These are phyloP conservation scores for Clavariopsis aquatica DNA, from an alignment of 495 filamentous ascomycete species.

Conservation along the genomic window DNA sequence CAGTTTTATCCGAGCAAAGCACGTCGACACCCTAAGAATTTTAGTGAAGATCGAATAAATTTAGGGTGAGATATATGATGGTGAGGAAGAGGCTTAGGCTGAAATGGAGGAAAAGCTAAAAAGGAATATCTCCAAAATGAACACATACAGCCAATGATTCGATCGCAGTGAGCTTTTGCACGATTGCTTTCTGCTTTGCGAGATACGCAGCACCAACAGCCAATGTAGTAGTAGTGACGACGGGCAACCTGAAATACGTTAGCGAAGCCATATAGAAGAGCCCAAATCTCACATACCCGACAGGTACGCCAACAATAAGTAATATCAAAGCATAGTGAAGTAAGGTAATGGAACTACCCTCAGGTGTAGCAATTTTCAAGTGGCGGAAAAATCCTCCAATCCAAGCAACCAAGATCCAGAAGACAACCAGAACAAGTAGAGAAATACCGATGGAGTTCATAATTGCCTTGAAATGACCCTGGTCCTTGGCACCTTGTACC, in stretches of 20 bases:
- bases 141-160: conserved; percentile 60
- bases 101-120: no score
- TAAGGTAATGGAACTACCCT: conserved; percentile 56
- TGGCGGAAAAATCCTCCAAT: conserved; percentile 77
- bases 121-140: no score
- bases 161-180: conserved; percentile 75
- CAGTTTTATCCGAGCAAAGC: conserved; percentile 74
- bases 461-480: conserved; percentile 78
- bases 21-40: conserved; percentile 62
- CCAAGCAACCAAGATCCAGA: conserved; percentile 71
- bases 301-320: conserved; percentile 72
- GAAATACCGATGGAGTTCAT: conserved; percentile 75
- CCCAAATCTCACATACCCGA: conserved; percentile 47
- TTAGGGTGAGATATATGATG: no score
- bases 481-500: conserved; percentile 69
- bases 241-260: conserved; percentile 56
- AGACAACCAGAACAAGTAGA: conserved; percentile 70
- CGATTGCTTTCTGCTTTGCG: conserved; percentile 72
- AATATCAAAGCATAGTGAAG: conserved; percentile 69
- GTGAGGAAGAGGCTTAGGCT: no score
- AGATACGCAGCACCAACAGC: conserved; percentile 75
- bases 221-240: conserved; percentile 72
- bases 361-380: conserved; percentile 65
- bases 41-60: no score
- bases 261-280: not conserved